Base-by-base conservation (phyloP, 306 rosid genomes). In the Trifolium repens region DNA sequence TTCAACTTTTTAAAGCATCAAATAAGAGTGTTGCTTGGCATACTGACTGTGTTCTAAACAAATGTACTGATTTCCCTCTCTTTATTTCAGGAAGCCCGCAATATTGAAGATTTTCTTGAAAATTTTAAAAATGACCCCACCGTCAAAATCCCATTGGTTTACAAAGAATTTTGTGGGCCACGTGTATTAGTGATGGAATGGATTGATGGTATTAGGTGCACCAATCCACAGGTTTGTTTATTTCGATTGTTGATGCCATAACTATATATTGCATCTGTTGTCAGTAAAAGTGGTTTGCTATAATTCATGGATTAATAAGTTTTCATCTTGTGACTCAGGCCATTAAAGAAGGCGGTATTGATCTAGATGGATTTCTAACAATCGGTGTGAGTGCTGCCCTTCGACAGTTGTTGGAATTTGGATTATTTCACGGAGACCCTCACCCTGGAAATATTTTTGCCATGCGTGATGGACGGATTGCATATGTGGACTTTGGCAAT, bases 381-480 rank as follows among this genome's bases (percentile, higher is more conserved):
- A 88, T 94, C 71, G 99, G 98, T 37, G 99, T 94, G 65, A 94
- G 99, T 88, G 98, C 99, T 17, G 99, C 99, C 59, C 83, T 96
- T 81, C 84, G 99, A 53, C 99, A 96, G 67, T 77, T 96, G 82
- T 87, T 96, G 80, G 99, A 96, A 88, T 94, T 94, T 84, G 99
- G 99, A 65, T 80, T 92, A 75, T 92, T 92, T 85, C 99, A 94
- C 83, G 99, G 99, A 67, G 99, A 94, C 84, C 99, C 99, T 70
- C 99, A 94, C 84, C 99, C 99, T 66, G 99, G 99, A 78, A 94
- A 94, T 79, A 86, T 89, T 78, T 94, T 94, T 83, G 98, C 99
- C 61, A 94, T 94, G 99, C 96, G 84, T 57, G 99, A 96, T 84
- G 99, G 99, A 35, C 92, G 99, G 70, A 96, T 92, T 84, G 99